phyloP scores from a whole-genome alignment of 768 basidiomycete genomes.

The Hericium coralloides region DNA sequence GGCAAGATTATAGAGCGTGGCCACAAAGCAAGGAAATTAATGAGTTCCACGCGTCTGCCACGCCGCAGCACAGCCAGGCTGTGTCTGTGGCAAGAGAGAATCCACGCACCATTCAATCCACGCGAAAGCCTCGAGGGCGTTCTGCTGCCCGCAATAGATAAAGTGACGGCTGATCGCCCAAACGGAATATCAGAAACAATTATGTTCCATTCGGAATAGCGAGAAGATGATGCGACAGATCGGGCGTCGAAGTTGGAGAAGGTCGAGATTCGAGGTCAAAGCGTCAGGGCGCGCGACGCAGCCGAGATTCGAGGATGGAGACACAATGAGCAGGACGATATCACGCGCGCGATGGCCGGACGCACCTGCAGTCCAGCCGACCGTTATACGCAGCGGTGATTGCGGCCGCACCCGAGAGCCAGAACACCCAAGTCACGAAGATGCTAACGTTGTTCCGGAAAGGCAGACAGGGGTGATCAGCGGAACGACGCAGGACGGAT shows the following conservation, averaged over 20 bases:
- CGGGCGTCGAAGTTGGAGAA: neutral
- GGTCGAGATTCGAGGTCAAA: neutral
- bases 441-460: slow-evolving; percentile 3
- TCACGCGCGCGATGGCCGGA: neutral
- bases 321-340: neutral
- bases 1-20: neutral
- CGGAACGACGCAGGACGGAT: neutral
- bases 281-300: neutral
- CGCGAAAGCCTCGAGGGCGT: slow-evolving; percentile 14
- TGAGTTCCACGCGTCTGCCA: too few species aligned
- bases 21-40: too few species aligned
- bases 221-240: neutral
- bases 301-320: neutral
- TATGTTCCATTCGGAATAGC: neutral
- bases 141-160: slow-evolving; percentile 11
- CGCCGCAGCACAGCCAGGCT: too few species aligned
- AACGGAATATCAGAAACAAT: neutral
- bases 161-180: neutral
- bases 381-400: slow-evolving; percentile 5
- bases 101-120: slow-evolving; percentile 14
- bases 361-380: slow-evolving; percentile 8
- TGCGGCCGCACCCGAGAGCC: slow-evolving; percentile 16
- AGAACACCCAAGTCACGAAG: slow-evolving; percentile 14
- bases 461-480: neutral
- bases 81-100: neutral